Conservation (phyloP, 176 grass and related monocot genomes). For the Raddia guianensis region DNA sequence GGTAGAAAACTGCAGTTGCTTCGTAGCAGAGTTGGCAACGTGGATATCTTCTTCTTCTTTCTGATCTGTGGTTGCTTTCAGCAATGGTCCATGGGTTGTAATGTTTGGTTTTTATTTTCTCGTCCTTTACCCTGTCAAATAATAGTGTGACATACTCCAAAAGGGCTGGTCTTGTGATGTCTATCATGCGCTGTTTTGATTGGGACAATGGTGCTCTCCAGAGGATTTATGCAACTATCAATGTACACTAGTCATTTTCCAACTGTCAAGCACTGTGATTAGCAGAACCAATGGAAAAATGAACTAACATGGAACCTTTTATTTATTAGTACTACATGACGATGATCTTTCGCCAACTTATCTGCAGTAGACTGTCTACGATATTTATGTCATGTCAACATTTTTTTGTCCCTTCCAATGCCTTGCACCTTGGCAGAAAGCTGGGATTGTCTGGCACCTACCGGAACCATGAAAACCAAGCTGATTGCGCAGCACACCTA, state of each 20-base stretch:
- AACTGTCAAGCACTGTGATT: not conserved
- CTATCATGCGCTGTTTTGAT: not conserved
- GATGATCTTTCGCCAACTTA: conserved; percentile 3
- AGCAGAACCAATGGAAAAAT: not conserved
- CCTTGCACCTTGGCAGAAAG: not conserved
- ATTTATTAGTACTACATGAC: not conserved
- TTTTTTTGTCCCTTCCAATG: not conserved
- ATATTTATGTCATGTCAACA: not conserved
- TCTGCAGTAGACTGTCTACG: not conserved
- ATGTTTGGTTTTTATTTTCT: not conserved
- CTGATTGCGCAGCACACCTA: not conserved
- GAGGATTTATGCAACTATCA: not conserved
- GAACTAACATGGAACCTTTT: not conserved
- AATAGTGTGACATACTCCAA: not conserved
- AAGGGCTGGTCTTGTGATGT: not conserved
- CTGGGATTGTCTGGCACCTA: not conserved
- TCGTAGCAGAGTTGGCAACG: not conserved
- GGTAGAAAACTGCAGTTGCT: not conserved
- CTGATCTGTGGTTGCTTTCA: conserved; percentile 22
- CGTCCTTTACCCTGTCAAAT: not conserved
- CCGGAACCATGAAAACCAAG: not conserved
- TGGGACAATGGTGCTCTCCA: not conserved
- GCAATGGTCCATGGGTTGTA: not conserved
- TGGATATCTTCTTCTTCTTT: conserved; percentile 22
- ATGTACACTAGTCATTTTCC: not conserved